Evolutionary conservation across 2,329 filamentous ascomycete genomes (phyloP).

Genomic region (Kalaharituber pfeilii): DNA sequence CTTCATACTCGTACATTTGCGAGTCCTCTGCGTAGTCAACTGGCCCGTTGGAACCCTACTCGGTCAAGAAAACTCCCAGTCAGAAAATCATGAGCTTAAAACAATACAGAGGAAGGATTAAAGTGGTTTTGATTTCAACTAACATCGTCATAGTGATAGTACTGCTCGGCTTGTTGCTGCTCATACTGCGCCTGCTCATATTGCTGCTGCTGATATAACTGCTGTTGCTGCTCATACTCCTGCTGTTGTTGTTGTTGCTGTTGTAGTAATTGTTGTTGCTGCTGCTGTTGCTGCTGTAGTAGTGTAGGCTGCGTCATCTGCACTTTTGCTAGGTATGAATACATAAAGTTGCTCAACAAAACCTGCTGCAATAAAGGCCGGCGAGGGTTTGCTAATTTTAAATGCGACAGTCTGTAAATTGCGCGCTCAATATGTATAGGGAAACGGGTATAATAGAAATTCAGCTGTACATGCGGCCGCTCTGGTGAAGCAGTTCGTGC

Average conservation of each 20-base stretch:
- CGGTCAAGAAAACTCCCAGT: constrained; percentile 8
- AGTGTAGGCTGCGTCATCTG: constrained; percentile 97
- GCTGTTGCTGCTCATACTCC: constrained; percentile 22
- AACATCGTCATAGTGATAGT: constrained; percentile 11
- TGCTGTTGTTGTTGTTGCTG: constrained; percentile 28
- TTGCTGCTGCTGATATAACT: constrained; percentile 3
- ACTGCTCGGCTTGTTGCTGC: constrained; percentile 23
- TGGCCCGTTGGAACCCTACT: not conserved
- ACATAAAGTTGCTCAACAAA: constrained; percentile 97
- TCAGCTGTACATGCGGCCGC: constrained; percentile 50
- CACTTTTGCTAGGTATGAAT: constrained; percentile 94
- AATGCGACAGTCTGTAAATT: constrained; percentile 96
- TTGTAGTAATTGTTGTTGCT: constrained; percentile 23
- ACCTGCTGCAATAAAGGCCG: constrained; percentile 87
- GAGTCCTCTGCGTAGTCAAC: constrained; percentile 32
- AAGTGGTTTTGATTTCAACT: constrained; percentile 9
- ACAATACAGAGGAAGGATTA: constrained; percentile 7
- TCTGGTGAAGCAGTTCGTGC: constrained; percentile 67
- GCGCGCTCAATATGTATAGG: constrained; percentile 88
- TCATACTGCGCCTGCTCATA: constrained; percentile 25
- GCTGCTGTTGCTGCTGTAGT: constrained; percentile 37
- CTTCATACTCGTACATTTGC: constrained; percentile 36
- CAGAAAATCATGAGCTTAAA: constrained; percentile 7
- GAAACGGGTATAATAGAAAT: constrained; percentile 91
- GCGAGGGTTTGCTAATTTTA: constrained; percentile 94